Evolutionary conservation across 768 basidiomycete genomes (phyloP).

Genomic region (Leccinum broughii): DNA sequence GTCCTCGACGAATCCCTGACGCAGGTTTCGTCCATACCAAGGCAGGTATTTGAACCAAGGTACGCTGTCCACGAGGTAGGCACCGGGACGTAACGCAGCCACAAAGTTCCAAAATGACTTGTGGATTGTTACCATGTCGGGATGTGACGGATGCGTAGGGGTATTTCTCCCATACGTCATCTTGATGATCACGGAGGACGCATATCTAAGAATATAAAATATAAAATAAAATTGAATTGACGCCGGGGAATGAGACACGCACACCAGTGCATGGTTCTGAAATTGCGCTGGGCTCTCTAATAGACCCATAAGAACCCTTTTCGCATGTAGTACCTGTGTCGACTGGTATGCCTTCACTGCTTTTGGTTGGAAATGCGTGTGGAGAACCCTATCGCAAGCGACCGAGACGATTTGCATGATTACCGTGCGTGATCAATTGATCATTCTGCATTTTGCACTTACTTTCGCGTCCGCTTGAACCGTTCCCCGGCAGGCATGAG

Average conservation of each 20-base stretch:
- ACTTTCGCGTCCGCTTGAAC: constrained; percentile 57
- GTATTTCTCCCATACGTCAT: constrained; percentile 24
- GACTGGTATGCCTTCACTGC: constrained; percentile 44
- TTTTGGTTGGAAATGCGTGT: constrained; percentile 50
- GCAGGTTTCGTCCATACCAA: constrained; percentile 56
- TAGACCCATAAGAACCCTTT: constrained; percentile 10
- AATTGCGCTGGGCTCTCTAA: constrained; percentile 15
- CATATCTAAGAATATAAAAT: constrained; percentile 9
- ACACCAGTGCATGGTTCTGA: constrained; percentile 32
- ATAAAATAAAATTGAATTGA: background rate
- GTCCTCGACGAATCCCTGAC: constrained; percentile 51
- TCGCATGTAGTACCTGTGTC: constrained; percentile 40
- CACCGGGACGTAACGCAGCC: constrained; percentile 27
- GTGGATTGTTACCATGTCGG: constrained; percentile 20
- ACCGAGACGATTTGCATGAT: too few relatives aligned
- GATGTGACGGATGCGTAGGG: constrained; percentile 13
- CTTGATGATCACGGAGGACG: constrained; percentile 16
- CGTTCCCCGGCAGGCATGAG: constrained; percentile 52
- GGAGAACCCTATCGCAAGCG: too few relatives aligned
- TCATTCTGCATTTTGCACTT: constrained; percentile 3
- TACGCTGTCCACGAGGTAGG: constrained; percentile 34
- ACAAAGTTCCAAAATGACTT: constrained; percentile 22
- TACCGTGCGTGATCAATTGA: too few relatives aligned
- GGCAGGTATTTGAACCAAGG: constrained; percentile 47
- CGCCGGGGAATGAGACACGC: constrained; percentile 27